Evolutionary conservation across 148 eudicot species (phyloP), one percentile per base, ranked within the genome.

Genomic region (Vaccinium myrtillus): DNA sequence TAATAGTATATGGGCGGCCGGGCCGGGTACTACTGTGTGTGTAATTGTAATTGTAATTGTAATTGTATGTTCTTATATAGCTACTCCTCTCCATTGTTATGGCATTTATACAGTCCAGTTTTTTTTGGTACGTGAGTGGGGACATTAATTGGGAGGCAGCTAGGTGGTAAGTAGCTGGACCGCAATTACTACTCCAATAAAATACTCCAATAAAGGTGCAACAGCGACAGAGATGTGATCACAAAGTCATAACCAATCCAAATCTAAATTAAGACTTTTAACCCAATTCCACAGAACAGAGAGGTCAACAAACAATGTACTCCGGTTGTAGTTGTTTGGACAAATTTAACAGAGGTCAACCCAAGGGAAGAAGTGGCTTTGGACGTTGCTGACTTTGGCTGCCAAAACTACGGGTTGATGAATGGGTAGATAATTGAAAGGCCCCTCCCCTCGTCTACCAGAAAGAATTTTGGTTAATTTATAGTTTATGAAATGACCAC

Each of bases 151-250:
- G 79, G 77, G 88, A 79, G 76, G 82, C 4, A 36, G 39, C 39
- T 36, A 2, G 39, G 65, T 83, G 84, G 84, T 25, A 83, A 70
- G 86, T 83, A 56, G 46, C 46, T 43, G 6, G 51, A 86, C 71
- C 82, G 80, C 27, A 32, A 32, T 32, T 32, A 32, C 32, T 32
- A 32, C 32, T 32, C 32, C 32, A 32, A 32, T 32, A 32, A 32
- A 32, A 32, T 27, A 27, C 30, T 27, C n/a, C n/a, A 27, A 53
- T 9, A 53, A 53, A 8, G 55, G 55, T 53, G 55, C 55, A 53
- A 9, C 11, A 53, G 55, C 11, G 14, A 8, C 15, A 53, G 14
- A 53, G 14, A 53, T 53, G 5, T 5, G 46, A 43, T 43, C 46
- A 43, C 46, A 43, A 43, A 43, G 46, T 43, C 46, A 43, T 43